Evolutionary conservation across 106 monocot species (phyloP).

Genomic region (Dendrobium catenatum): DNA sequence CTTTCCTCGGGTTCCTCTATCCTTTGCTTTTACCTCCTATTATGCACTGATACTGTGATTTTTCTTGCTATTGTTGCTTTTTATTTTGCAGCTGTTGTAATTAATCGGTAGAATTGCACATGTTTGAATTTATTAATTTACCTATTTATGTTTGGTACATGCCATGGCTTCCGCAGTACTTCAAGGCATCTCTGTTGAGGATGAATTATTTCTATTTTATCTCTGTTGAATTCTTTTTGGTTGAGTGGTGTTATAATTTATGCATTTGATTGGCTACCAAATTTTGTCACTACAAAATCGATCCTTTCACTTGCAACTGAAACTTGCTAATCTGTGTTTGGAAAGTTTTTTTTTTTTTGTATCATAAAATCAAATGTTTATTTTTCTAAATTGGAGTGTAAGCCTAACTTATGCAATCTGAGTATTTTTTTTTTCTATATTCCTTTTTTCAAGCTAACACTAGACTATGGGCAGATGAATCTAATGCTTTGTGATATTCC

Average conservation of each 20-base stretch:
- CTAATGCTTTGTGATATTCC: slow-evolving; percentile 80
- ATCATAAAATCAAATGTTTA: neutral
- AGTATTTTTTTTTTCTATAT: neutral
- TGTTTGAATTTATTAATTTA: neutral
- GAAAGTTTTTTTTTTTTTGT: neutral
- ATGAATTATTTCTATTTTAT: neutral
- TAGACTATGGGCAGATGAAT: slow-evolving; percentile 56
- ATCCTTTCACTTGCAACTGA: neutral
- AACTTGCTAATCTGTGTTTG: neutral
- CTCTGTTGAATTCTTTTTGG: neutral
- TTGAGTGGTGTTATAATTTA: neutral
- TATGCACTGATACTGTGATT: neutral
- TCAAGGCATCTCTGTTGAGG: neutral
- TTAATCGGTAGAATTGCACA: neutral
- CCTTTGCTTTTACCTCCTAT: neutral
- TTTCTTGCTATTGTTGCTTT: neutral
- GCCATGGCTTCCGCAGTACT: neutral
- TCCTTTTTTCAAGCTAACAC: slow-evolving; percentile 2
- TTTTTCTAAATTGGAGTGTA: neutral
- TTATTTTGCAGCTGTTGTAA: neutral
- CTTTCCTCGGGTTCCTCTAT: neutral
- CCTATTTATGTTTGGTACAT: neutral
- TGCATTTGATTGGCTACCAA: neutral
- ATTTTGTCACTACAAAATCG: neutral
- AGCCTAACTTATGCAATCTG: neutral